Evolutionary conservation across 176 grass and related monocot species (phyloP).

Genomic region (maize (Zea mays)): Zm-B73-REFERENCE-NAM-5.0 NC_050096.1:282960501-282961000

Average conservation of each 20-base stretch:
- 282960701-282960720: neutral
- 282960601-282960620: constrained; percentile 21
- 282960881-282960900: constrained; percentile 22
- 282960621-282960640: constrained; percentile 12
- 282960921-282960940: neutral
- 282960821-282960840: constrained; percentile 19
- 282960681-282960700: constrained; percentile 23
- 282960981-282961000: neutral
- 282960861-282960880: neutral
- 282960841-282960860: neutral
- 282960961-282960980: constrained; percentile 27
- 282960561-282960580: neutral
- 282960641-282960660: constrained; percentile 4
- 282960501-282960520: constrained; percentile 31
- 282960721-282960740: constrained; percentile 42
- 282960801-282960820: neutral
- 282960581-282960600: neutral
- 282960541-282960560: neutral
- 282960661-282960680: neutral
- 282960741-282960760: neutral
- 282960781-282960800: neutral
- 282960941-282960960: neutral
- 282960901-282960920: constrained; percentile 14
- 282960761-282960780: constrained; percentile 15
- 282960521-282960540: neutral